These are phyloP conservation scores for Trametes cubensis DNA, from an alignment of 768 basidiomycete species.

Conservation along the genomic window DNA sequence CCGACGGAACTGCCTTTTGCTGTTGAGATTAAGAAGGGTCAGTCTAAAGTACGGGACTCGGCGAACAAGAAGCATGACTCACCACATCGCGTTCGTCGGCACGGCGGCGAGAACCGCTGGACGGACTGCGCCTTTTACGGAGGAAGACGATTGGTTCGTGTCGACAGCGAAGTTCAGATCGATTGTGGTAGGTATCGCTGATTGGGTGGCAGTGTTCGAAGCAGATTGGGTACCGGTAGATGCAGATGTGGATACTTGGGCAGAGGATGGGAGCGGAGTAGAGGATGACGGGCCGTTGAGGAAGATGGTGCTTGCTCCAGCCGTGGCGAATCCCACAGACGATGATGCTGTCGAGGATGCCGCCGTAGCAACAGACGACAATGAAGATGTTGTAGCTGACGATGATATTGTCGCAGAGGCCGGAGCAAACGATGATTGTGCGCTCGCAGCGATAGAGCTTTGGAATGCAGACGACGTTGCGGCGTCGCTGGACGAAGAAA, in stretches of 20 bases:
- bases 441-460: too few species aligned
- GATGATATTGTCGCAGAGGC: not conserved
- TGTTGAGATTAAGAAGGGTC: not conserved
- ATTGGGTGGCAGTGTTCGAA: not conserved
- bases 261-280: not conserved
- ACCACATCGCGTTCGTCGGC: conserved; percentile 6
- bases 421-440: not conserved
- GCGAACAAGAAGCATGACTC: not conserved
- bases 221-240: not conserved
- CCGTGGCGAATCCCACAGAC: not conserved
- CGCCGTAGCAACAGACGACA: not conserved
- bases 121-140: not conserved
- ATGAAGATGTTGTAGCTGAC: not conserved
- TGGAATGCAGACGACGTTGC: too few species aligned
- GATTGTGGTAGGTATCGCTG: not conserved
- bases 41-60: not conserved
- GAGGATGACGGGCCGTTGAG: conserved; percentile 8
- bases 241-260: not conserved
- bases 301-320: conserved; percentile 15
- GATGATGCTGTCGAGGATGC: not conserved
- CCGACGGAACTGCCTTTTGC: conserved; percentile 14
- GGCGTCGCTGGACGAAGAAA: not conserved
- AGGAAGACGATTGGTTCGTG: not conserved
- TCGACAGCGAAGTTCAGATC: conserved; percentile 5
- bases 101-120: not conserved